phyloP scores from a whole-genome alignment of 257 asterid genomes.

The Echites panduratus region DNA sequence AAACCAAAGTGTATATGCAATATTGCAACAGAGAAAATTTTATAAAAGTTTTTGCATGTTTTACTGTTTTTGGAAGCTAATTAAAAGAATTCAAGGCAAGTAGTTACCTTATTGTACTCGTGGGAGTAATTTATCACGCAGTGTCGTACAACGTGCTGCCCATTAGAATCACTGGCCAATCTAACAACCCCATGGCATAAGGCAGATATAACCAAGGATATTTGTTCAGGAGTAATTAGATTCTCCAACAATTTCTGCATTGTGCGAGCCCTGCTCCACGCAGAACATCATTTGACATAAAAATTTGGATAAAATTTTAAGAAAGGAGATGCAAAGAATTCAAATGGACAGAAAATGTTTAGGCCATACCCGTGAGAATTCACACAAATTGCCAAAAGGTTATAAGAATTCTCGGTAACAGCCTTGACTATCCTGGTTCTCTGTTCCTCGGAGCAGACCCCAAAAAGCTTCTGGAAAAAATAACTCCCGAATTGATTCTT shows the following conservation, averaged over 20 bases:
- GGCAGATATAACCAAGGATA: conserved; percentile 35
- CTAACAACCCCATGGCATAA: conserved; percentile 35
- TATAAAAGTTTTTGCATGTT: background rate
- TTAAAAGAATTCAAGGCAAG: background rate
- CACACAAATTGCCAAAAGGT: conserved; percentile 40
- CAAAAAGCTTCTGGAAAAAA: conserved; percentile 50
- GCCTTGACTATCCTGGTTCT: conserved; percentile 49
- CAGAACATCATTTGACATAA: background rate
- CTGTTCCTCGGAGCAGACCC: conserved; percentile 51
- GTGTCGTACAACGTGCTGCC: conserved; percentile 53
- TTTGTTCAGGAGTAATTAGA: conserved; percentile 47
- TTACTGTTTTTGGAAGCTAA: background rate
- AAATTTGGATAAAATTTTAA: background rate
- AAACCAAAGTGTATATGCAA: background rate
- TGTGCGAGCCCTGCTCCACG: conserved; percentile 41
- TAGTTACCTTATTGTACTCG: conserved; percentile 59
- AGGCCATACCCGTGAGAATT: conserved; percentile 51
- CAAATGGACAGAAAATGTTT: background rate
- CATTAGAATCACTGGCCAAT: conserved; percentile 58
- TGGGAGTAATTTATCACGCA: conserved; percentile 42
- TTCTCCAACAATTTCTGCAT: conserved; percentile 51
- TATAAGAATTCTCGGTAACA: conserved; percentile 25
- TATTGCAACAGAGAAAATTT: background rate
- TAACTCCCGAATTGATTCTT: conserved; percentile 53
- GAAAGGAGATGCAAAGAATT: background rate